Conservation (phyloP, 164 flowering plant species). For the Taxillus chinensis region DNA sequence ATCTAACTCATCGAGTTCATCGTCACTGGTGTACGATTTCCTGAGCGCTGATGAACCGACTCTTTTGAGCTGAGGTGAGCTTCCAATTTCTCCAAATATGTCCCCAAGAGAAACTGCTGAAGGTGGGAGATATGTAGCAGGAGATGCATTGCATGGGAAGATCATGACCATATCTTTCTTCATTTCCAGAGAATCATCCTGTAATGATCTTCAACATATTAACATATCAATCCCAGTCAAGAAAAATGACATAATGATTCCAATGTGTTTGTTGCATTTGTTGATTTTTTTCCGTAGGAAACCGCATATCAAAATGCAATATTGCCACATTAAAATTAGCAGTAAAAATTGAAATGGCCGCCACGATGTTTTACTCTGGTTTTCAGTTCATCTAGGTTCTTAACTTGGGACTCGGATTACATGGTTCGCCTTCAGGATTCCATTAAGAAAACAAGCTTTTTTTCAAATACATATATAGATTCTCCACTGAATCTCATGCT, state of each 20-base stretch:
- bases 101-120: not conserved
- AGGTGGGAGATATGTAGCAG: not conserved
- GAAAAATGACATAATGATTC: not conserved
- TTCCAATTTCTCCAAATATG: not conserved
- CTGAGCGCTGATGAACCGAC: not conserved
- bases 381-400: too few relatives aligned
- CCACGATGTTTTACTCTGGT: too few relatives aligned
- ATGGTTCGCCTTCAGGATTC: too few relatives aligned
- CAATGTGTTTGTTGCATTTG: too few relatives aligned
- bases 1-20: slow-evolving; percentile 2
- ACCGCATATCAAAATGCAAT: too few relatives aligned
- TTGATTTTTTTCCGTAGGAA: too few relatives aligned
- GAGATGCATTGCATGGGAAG: slow-evolving; percentile 2
- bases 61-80: not conserved
- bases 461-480: too few relatives aligned
- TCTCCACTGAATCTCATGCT: too few relatives aligned
- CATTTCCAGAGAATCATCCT: not conserved
- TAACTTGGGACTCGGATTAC: too few relatives aligned
- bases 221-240: not conserved
- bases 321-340: too few relatives aligned
- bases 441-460: too few relatives aligned
- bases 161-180: not conserved
- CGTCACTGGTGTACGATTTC: slow-evolving; percentile 1
- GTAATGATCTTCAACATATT: not conserved
- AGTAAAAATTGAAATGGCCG: too few relatives aligned